phyloP scores from a whole-genome alignment of 192 early-diverging fungal species.

The Bifiguratus adelaidae region DNA sequence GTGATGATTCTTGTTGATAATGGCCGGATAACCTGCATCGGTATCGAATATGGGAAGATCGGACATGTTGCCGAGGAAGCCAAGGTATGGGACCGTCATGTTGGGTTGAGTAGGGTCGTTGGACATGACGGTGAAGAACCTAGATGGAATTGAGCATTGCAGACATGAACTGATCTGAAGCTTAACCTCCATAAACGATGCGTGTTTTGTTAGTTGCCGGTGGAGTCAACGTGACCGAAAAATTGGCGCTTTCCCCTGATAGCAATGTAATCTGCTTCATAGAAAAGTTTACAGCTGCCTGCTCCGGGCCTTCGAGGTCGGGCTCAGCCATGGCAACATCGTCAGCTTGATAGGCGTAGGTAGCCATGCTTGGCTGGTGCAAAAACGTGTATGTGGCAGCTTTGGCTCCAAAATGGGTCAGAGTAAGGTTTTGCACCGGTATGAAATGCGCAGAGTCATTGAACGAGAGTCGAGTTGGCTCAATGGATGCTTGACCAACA shows the following conservation, averaged over 20 bases:
- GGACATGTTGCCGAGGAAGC: constrained; percentile 23
- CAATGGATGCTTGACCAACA: constrained; percentile 15
- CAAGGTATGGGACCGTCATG: constrained; percentile 31
- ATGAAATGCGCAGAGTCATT: constrained; percentile 30
- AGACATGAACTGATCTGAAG: too few relatives aligned
- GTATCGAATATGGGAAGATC: constrained; percentile 27
- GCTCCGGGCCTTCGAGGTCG: neutral
- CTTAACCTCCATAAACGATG: constrained; percentile 34
- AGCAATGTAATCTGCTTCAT: neutral
- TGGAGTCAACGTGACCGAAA: constrained; percentile 1
- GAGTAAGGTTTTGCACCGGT: constrained; percentile 14
- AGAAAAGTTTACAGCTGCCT: neutral
- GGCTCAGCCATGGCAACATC: constrained; percentile 1
- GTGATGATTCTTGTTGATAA: neutral
- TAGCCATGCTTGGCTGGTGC: constrained; percentile 17
- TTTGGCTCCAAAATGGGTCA: constrained; percentile 24
- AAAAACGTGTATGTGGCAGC: constrained; percentile 17
- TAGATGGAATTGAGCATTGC: too few relatives aligned
- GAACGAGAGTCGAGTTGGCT: constrained; percentile 34
- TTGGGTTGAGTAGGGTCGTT: constrained; percentile 4
- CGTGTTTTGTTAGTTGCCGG: constrained; percentile 10
- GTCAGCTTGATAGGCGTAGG: constrained; percentile 18
- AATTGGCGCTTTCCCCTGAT: constrained; percentile 9
- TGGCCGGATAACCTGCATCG: constrained; percentile 3
- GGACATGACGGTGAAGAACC: constrained; percentile 19